Evolutionary conservation across 1,284 basidiomycete species (phyloP), one percentile per base, ranked within the genome.

Genomic region (Sporisorium sorghi): DNA sequence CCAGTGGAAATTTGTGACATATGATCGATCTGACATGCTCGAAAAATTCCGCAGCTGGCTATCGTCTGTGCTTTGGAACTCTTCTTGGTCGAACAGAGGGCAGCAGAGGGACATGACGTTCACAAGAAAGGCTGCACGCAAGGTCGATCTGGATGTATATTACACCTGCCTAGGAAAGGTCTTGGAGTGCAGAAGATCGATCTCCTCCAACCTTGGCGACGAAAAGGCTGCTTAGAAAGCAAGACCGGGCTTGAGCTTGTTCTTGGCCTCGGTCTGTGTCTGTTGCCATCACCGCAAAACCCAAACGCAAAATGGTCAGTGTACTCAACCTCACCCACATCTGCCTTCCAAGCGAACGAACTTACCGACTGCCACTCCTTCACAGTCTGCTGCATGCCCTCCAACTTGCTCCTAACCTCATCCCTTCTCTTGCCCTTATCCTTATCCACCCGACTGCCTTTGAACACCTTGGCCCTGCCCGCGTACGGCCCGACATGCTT

Each of bases 401-500:
- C 42, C 44, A 75, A 30, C 42, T 72, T 75, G 5, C 5, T 15
- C 35, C 66, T 15, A 5, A 80, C 62, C 24, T 58, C 62, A 14
- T 52, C 32, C 7, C 14, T 19, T 30, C 78, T 63, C 30, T 24
- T 35, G 19, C 14, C 9, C 35, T 67, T 61, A 15, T 56, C 66
- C 48, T 71, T 65, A 26, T 80, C 78, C 35, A 73, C 71, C 28
- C 55, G 56, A 37, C 64, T 57, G 15, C 78, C 78, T 47, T 80
- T 80, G 62, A 80, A 80, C 48, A 73, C 66, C 55, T 65, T 72
- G 1, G 63, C 44, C 26, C 78, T 71, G 9, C 78, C 78, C 3
- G 66, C 48, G 21, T 80, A 80, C 15, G 78, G 78, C 3, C 78
- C 78, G 9, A 61, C 61, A 17, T 56, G 48, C 35, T 56, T 54